Percentiles rank a stretch among this genome's conserved stretches.
Evolutionary conservation across 2,329 filamentous ascomycete genomes (phyloP).

Genomic region (Xylariomycetidae sp.): DNA sequence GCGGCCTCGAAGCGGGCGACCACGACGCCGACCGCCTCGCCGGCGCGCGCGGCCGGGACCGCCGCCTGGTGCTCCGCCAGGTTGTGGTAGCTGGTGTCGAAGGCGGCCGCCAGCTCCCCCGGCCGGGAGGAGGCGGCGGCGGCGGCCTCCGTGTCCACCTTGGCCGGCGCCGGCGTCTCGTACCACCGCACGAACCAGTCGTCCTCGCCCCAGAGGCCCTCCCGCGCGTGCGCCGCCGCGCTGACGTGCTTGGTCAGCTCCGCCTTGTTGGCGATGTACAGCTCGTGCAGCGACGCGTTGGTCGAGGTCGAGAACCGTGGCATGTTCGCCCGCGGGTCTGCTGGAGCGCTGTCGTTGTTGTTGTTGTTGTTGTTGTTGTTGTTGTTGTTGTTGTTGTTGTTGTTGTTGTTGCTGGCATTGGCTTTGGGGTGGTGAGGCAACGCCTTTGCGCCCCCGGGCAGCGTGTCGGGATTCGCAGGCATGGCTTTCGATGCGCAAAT

Average conservation of each 20-base stretch:
- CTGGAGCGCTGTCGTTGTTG: too few relatives aligned
- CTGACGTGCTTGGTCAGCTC: slow-evolving; percentile 16
- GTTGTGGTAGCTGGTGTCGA: slow-evolving; percentile 7
- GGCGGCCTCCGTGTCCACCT: too few relatives aligned
- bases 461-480: too few relatives aligned
- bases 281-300: slow-evolving; percentile 4
- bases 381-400: too few relatives aligned
- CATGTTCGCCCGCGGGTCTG: not conserved
- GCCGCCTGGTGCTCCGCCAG: slow-evolving; percentile 8
- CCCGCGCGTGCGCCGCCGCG: slow-evolving; percentile 7
- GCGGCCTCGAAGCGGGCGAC: slow-evolving; percentile 5
- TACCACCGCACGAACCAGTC: slow-evolving; percentile 13
- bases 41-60: slow-evolving; percentile 5
- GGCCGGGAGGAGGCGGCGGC: not conserved
- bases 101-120: not conserved
- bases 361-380: too few relatives aligned
- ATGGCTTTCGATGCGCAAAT: too few relatives aligned
- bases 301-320: slow-evolving; percentile 1
- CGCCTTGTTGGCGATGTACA: slow-evolving; percentile 12
- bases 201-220: slow-evolving; percentile 9
- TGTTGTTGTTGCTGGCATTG: too few relatives aligned
- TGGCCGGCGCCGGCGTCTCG: slow-evolving; percentile 2
- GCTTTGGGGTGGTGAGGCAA: too few relatives aligned
- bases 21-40: slow-evolving; percentile 7
- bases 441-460: too few relatives aligned